Base-by-base conservation (phyloP, 257 asterid species). In the Nicotiana otophora region DNA sequence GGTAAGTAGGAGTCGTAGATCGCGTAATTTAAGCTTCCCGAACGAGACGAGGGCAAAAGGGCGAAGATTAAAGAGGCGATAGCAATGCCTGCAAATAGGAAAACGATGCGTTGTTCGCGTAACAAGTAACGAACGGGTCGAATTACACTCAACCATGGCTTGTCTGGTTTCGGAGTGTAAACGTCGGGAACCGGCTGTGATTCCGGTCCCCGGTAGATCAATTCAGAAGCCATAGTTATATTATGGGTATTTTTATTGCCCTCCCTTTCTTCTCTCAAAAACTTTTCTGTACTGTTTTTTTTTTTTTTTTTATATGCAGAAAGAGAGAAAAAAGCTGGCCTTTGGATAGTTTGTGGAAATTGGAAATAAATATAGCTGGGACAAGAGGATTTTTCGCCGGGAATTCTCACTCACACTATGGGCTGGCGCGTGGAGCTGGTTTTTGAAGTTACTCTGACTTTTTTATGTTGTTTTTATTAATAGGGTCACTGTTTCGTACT, bases 191-290 rank as follows among this genome's bases (percentile, higher is more conserved):
- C 83, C 42, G 85, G 86, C 3, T 89, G 95, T 60, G 97, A 78
- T 78, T 95, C 99, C 86, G 92, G 98, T 80, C 99, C 97, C 55
- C 98, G 94, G 88, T 86, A 95, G 69, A 86, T 93, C 88, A 95
- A 84, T 89, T 93, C 99, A 60, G 99, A 92, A 9, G 86, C 91
- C 98, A 93, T 94, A 10, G 2, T 53, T 53, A 53, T 53, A 15
- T 53, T 53, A 51, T 51, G 5, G 14, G 55, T 14, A 11, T 69
- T 20, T 3, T 10, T 4, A 11, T 4, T 26, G 60, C n/a, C 60
- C 46, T 5, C 7, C 12, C 48, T 68, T 68, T 36, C 55, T 39
- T 70, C 75, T 33, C 78, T 42, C 20, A 0, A 23, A 72, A 53
- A 53, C 15, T 53, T 19, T 42, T 36, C 9, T 36, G 9, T 36